Percentiles rank a stretch among this genome's conserved stretches.
These are phyloP conservation scores for Angomonas deanei DNA, from an alignment of 208 protist species.

Conservation along the genomic window DNA sequence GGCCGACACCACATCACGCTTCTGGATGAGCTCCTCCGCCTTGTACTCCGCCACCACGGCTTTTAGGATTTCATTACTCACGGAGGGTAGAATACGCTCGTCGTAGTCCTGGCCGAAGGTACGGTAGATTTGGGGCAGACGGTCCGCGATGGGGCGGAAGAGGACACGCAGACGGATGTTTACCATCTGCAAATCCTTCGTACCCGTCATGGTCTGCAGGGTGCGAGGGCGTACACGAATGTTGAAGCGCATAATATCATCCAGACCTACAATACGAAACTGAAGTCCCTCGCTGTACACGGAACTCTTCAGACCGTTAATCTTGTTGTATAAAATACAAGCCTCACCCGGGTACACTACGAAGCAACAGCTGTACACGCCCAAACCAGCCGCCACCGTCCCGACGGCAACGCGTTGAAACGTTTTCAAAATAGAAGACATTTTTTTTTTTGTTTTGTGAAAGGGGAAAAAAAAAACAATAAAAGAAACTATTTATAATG, in stretches of 20 bases:
- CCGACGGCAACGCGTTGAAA: slow-evolving; percentile 62
- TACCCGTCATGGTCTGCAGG: slow-evolving; percentile 90
- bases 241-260: slow-evolving; percentile 96
- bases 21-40: slow-evolving; percentile 98
- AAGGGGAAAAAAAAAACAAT: slow-evolving; percentile 1
- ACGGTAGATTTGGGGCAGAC: slow-evolving; percentile 87
- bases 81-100: slow-evolving; percentile 97
- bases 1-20: slow-evolving; percentile 92
- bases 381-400: slow-evolving; percentile 50
- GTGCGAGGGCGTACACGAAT: slow-evolving; percentile 88
- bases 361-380: slow-evolving; percentile 88
- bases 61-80: slow-evolving; percentile 95
- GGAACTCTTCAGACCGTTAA: slow-evolving; percentile 80
- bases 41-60: slow-evolving; percentile 98
- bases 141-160: slow-evolving; percentile 75
- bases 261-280: slow-evolving; percentile 90
- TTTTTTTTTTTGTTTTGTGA: not conserved
- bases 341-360: slow-evolving; percentile 89
- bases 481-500: not conserved
- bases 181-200: slow-evolving; percentile 93
- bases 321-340: slow-evolving; percentile 89
- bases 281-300: slow-evolving; percentile 91
- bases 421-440: slow-evolving; percentile 40
- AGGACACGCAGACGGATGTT: slow-evolving; percentile 91
- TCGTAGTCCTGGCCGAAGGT: slow-evolving; percentile 93